phyloP scores from a whole-genome alignment of 768 basidiomycete species.

The Glaciozyma antarctica region DNA sequence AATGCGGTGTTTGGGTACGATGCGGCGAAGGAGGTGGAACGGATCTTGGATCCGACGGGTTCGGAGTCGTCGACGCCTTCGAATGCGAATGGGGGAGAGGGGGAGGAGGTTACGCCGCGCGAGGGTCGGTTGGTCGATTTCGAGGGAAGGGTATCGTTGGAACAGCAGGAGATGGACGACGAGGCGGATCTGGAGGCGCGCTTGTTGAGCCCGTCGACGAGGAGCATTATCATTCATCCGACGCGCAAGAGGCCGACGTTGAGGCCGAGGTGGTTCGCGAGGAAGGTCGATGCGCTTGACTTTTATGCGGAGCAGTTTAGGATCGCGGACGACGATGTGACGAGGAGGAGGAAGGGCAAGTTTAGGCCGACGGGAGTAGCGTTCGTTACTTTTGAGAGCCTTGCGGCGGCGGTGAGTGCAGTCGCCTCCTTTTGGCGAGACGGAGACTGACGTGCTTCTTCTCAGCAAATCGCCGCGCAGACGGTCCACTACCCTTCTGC shows the following conservation, averaged over 20 bases:
- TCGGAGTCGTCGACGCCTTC: constrained; percentile 44
- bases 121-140: constrained; percentile 42
- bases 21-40: constrained; percentile 46
- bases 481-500: constrained; percentile 52
- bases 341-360: constrained; percentile 61
- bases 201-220: constrained; percentile 17
- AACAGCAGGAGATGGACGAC: neutral
- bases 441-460: neutral
- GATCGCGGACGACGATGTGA: constrained; percentile 73
- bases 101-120: constrained; percentile 39
- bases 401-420: constrained; percentile 70
- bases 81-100: neutral
- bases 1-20: constrained; percentile 65
- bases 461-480: constrained; percentile 67
- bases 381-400: constrained; percentile 93
- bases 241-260: constrained; percentile 59
- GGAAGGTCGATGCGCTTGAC: constrained; percentile 79
- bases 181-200: constrained; percentile 50
- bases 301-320: constrained; percentile 70
- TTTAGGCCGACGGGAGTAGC: constrained; percentile 75
- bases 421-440: neutral
- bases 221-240: constrained; percentile 43
- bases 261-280: constrained; percentile 61
- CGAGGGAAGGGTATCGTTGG: constrained; percentile 19
- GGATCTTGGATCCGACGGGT: constrained; percentile 39